Evolutionary conservation across 1,284 basidiomycete species (phyloP).

Genomic region (Tremellales sp.): DNA sequence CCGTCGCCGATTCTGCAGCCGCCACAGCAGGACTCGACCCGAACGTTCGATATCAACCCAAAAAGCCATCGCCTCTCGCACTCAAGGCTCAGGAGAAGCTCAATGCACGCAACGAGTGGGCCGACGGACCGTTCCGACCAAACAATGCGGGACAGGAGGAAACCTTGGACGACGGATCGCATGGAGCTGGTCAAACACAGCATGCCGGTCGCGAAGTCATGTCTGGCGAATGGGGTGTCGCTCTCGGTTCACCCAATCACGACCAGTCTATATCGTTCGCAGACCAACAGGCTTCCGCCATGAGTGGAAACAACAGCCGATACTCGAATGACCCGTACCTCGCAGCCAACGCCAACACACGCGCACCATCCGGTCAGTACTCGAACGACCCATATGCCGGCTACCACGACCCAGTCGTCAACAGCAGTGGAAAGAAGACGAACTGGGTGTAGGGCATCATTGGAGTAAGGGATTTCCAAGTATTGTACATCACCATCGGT

Average conservation of each 20-base stretch:
- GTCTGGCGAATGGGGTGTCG: conserved; percentile 39
- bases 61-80: conserved; percentile 44
- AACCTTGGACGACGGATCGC: background rate
- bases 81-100: conserved; percentile 12
- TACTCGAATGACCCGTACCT: conserved; percentile 24
- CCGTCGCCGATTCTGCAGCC: conserved; percentile 33
- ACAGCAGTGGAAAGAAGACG: background rate
- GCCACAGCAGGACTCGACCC: conserved; percentile 24
- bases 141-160: conserved; percentile 1
- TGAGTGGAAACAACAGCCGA: background rate
- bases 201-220: conserved; percentile 2
- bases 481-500: too few species aligned
- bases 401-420: conserved; percentile 19
- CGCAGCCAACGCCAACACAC: background rate
- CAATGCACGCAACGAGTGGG: background rate
- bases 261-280: conserved; percentile 12
- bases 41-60: conserved; percentile 34
- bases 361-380: conserved; percentile 23
- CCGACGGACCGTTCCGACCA: conserved; percentile 1
- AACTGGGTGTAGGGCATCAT: conserved; percentile 1
- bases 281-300: conserved; percentile 5
- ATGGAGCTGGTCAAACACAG: background rate
- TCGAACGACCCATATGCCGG: conserved; percentile 32
- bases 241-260: conserved; percentile 24
- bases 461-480: too few species aligned